Evolutionary conservation across 1,139 yeast genomes (phyloP), one percentile per base, ranked within the genome.

Genomic region (Hyphopichia wangnamkhiaoensis): DNA sequence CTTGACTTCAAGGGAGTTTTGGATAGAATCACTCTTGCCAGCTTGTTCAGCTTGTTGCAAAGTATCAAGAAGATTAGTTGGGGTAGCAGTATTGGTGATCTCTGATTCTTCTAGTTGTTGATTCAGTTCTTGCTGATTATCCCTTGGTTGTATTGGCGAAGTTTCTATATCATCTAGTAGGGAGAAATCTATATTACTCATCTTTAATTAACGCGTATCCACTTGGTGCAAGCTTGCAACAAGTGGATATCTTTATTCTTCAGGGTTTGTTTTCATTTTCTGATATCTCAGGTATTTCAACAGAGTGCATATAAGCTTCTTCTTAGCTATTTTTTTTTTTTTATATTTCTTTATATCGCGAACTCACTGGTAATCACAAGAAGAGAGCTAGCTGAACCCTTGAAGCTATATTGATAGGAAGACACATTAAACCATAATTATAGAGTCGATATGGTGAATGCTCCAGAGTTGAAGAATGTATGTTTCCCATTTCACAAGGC

Each of bases 391-490:
- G n/a, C n/a, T n/a, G n/a, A n/a, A n/a, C n/a, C n/a, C n/a, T n/a
- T n/a, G n/a, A n/a, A n/a, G n/a, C n/a, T n/a, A n/a, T n/a, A n/a
- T n/a, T n/a, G n/a, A n/a, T n/a, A n/a, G n/a, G n/a, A n/a, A n/a
- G n/a, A n/a, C n/a, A n/a, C n/a, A n/a, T n/a, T n/a, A n/a, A n/a
- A n/a, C n/a, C n/a, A n/a, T n/a, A n/a, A n/a, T 10, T 5, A 12
- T 5, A n/a, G 13, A 6, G 16, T 14, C 17, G 21, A 14, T 9
- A 79, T 79, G 84, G 82, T 79, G 17, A 74, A 87, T 7, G 77
- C 83, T 32, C 91, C 93, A 12, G 91, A 84, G 49, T 62, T 70
- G 45, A 69, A 69, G 47, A 63, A 58, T 38, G 76, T 70, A 66
- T 34, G 76, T 68, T 5, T 20, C 15, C 3, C 4, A 36, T 12